Evolutionary conservation across 805 yeast species (phyloP).

Genomic region (Yarrowia bubula): DNA sequence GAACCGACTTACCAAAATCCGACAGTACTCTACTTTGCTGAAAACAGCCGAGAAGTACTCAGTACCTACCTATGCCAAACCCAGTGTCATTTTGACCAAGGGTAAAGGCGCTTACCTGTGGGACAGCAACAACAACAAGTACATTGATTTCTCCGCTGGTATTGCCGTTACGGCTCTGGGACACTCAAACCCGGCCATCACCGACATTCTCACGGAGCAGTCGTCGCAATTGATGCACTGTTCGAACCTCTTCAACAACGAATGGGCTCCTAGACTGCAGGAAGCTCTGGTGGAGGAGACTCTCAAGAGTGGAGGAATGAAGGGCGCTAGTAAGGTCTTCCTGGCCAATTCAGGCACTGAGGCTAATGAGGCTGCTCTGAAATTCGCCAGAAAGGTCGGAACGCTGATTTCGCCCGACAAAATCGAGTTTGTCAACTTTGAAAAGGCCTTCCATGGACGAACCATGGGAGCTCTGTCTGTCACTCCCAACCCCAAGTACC

Average conservation of each 20-base stretch:
- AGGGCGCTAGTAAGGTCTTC: slow-evolving; percentile 70
- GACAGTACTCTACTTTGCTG: slow-evolving; percentile 15
- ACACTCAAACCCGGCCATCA: slow-evolving; percentile 72
- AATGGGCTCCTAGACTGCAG: slow-evolving; percentile 78
- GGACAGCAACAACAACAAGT: slow-evolving; percentile 73
- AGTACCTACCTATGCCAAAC: slow-evolving; percentile 43
- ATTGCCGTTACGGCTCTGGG: slow-evolving; percentile 97
- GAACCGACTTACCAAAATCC: neutral
- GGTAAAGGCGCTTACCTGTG: slow-evolving; percentile 80
- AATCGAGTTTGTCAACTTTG: slow-evolving; percentile 76
- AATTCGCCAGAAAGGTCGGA: slow-evolving; percentile 80
- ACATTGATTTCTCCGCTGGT: slow-evolving; percentile 91
- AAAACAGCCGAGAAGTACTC: slow-evolving; percentile 31
- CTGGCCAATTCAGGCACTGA: slow-evolving; percentile 74
- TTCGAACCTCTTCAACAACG: slow-evolving; percentile 81
- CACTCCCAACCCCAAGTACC: slow-evolving; percentile 91
- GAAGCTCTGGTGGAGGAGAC: slow-evolving; percentile 70
- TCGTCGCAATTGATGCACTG: slow-evolving; percentile 71
- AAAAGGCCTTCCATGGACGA: slow-evolving; percentile 91
- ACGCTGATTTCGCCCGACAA: slow-evolving; percentile 45
- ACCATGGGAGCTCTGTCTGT: slow-evolving; percentile 90
- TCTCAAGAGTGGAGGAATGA: slow-evolving; percentile 71
- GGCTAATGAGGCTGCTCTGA: slow-evolving; percentile 76
- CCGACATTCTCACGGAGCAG: slow-evolving; percentile 71
- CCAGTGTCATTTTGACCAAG: slow-evolving; percentile 64